Base-by-base conservation (phyloP, 768 basidiomycete genomes). In the Hericium erinaceus region DNA sequence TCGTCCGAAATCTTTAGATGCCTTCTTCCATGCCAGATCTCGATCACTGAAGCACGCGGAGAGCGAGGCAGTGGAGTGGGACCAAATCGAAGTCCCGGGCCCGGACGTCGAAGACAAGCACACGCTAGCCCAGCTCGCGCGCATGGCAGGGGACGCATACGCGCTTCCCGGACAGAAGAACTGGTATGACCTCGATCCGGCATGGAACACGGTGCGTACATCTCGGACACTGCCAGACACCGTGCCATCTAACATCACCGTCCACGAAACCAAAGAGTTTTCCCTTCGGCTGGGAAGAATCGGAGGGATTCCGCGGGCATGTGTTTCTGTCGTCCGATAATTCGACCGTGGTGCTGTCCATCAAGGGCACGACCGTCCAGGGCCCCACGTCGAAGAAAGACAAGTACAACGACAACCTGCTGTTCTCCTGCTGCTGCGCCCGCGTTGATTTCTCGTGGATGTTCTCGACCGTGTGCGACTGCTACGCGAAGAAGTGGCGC, bases 361-460 rank as follows among this genome's bases (percentile, higher is more conserved):
- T 98, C 70, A 98, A 98, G 66, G 86, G 87, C 41, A 98, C 95
- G 0, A 92, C 91, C 0, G 69, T 94, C 0, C 80, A 81, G 61
- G 93, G 93, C 2, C 83, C 87, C 13, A 95, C 95, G 12, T 89
- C 89, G 53, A 89, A 82, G 74, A 84, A 87, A 65, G 95, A 98
- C 73, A 95, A 92, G 73, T 85, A 85, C 67, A 98, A 98, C 70
- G 95, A 97, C 70, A 92, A 92, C 64, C 64, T 91, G 69, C 70
- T 92, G 16, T 92, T 90, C 66, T 89, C 93, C 0, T 98, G 95
- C 72, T 98, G 95, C 68, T 98, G 95, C 65, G 95, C 93, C 15
- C 79, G 84, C 37, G 88, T 95, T 39, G 89, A 91, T 69, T 78
- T 93, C 59, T 84, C 89, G 2, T 98, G 95, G 94, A 67, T 80